phyloP scores from a whole-genome alignment of 2,329 filamentous ascomycete genomes.

The Colletotrichum sansevieriae region DNA sequence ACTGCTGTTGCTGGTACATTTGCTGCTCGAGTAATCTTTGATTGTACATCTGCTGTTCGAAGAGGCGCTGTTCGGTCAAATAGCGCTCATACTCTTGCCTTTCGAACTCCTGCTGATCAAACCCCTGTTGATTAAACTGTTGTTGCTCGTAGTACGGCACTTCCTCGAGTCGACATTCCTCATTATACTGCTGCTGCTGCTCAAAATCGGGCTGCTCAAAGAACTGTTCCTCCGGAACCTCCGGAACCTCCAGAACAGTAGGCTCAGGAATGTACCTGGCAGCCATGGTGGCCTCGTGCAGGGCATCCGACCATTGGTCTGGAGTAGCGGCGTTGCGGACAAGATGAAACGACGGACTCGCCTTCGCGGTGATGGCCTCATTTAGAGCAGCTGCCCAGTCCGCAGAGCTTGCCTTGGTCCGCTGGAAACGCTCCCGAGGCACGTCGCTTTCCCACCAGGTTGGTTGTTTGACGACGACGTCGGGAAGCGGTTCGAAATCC shows the following conservation, averaged over 20 bases:
- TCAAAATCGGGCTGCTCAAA: slow-evolving; percentile 7
- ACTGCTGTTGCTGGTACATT: slow-evolving; percentile 13
- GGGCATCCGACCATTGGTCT: slow-evolving; percentile 39
- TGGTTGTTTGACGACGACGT: slow-evolving; percentile 9
- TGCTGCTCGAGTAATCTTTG: slow-evolving; percentile 8
- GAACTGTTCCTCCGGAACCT: neutral
- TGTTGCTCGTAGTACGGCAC: neutral
- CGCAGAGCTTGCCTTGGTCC: slow-evolving; percentile 22
- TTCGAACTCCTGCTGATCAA: slow-evolving; percentile 4
- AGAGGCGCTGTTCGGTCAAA: neutral
- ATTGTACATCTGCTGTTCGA: slow-evolving; percentile 16
- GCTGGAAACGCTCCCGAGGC: slow-evolving; percentile 19
- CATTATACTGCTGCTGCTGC: slow-evolving; percentile 5
- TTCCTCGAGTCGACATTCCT: slow-evolving; percentile 3
- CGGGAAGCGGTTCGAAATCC: slow-evolving; percentile 33
- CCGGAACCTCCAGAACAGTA: neutral
- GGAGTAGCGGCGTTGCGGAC: slow-evolving; percentile 33
- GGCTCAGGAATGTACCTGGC: neutral
- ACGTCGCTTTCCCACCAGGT: slow-evolving; percentile 38
- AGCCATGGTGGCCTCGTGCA: slow-evolving; percentile 39
- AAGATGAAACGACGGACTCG: neutral
- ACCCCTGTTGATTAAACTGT: slow-evolving; percentile 8
- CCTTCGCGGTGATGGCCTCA: slow-evolving; percentile 20
- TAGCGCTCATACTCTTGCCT: neutral
- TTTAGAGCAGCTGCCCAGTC: slow-evolving; percentile 41